phyloP scores from a whole-genome alignment of 257 asterid species.

The Salvia hispanica region DNA sequence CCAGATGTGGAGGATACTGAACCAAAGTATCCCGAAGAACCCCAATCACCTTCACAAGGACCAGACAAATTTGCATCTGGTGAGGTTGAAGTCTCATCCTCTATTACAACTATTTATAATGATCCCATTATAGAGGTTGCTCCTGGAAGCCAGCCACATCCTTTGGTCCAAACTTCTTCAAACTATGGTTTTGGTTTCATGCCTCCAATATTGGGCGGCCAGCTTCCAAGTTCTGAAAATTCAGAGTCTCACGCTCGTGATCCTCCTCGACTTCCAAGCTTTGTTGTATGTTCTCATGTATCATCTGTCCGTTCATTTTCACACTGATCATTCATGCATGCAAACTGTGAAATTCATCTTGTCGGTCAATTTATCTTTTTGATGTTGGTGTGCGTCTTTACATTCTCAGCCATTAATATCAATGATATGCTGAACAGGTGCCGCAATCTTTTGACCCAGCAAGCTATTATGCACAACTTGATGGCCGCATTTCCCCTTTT shows the following conservation, averaged over 20 bases:
- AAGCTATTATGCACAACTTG: conserved; percentile 75
- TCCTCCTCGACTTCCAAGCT: conserved; percentile 65
- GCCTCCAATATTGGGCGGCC: conserved; percentile 64
- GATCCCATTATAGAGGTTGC: conserved; percentile 60
- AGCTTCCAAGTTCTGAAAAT: conserved; percentile 62
- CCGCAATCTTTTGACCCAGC: conserved; percentile 82
- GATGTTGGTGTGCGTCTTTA: conserved; percentile 18
- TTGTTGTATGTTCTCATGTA: conserved; percentile 56
- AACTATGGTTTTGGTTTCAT: conserved; percentile 57
- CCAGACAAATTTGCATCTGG: conserved; percentile 42
- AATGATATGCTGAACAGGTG: conserved; percentile 45
- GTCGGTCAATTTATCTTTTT: conserved; percentile 11
- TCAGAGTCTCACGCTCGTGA: conserved; percentile 73
- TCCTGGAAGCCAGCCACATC: conserved; percentile 59
- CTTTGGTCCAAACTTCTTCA: conserved; percentile 59
- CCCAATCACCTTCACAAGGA: conserved; percentile 52
- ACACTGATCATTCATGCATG: not conserved
- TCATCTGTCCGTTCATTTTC: conserved; percentile 26
- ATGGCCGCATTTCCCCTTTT: conserved; percentile 81
- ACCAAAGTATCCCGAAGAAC: conserved; percentile 50
- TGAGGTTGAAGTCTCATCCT: conserved; percentile 61
- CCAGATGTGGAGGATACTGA: conserved; percentile 49
- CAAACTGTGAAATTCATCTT: not conserved
- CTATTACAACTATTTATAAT: conserved; percentile 46
- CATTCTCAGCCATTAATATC: conserved; percentile 2